Conservation (phyloP, 352 stramenopile genomes). For the Elongisporangium anandrum region DNA sequence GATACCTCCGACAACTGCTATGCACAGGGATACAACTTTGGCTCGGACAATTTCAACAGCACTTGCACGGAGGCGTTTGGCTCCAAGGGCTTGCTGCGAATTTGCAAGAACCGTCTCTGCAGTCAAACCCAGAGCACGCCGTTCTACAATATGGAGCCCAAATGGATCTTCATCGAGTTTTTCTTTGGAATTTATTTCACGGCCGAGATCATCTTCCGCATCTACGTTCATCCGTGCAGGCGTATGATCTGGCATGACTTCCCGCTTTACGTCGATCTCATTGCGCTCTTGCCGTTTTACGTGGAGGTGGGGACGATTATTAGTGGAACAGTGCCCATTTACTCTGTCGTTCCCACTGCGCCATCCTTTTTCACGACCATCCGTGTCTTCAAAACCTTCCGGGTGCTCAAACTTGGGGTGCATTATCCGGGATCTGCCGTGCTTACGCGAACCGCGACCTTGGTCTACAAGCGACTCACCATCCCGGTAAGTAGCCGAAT, state of each 20-base stretch:
- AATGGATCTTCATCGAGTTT: constrained; percentile 48
- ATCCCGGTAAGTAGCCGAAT: constrained; percentile 29
- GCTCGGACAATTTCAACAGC: constrained; percentile 16
- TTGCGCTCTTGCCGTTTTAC: constrained; percentile 34
- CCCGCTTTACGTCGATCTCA: constrained; percentile 12
- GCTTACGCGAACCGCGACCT: constrained; percentile 24
- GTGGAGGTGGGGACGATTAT: constrained; percentile 21
- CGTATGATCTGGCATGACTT: constrained; percentile 22
- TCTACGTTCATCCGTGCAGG: constrained; percentile 21
- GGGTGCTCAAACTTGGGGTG: constrained; percentile 38
- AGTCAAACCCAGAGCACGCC: constrained; percentile 26
- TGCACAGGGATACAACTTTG: constrained; percentile 24
- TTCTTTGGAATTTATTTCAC: constrained; percentile 40
- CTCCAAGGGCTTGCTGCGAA: constrained; percentile 6
- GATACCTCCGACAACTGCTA: constrained; percentile 19
- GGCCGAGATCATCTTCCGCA: constrained; percentile 23
- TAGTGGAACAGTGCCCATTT: constrained; percentile 18
- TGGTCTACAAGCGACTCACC: constrained; percentile 21
- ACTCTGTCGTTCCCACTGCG: constrained; percentile 29
- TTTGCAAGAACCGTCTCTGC: constrained; percentile 47
- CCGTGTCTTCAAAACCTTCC: constrained; percentile 36
- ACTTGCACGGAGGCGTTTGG: constrained; percentile 23
- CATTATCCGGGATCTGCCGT: constrained; percentile 38
- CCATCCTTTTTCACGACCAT: constrained; percentile 39
- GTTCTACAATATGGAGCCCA: constrained; percentile 37